These are phyloP conservation scores for Dioscorea cayenensis DNA, from an alignment of 116 monocot genomes.

Conservation along the genomic window DNA sequence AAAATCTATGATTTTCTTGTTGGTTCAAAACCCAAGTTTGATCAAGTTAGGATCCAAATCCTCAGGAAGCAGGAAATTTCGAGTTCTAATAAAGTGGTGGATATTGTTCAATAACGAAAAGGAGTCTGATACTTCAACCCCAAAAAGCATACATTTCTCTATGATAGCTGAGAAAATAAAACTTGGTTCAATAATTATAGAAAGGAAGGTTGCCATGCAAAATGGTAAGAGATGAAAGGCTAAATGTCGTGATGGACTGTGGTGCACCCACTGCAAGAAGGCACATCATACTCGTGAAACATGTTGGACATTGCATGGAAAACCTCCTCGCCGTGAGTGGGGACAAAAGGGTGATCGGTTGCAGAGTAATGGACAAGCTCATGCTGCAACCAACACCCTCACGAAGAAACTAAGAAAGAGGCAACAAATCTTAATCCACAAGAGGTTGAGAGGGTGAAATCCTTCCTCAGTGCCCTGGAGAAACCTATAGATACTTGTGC, in stretches of 20 bases:
- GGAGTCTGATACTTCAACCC: neutral
- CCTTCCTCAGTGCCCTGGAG: no score
- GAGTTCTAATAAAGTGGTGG: neutral
- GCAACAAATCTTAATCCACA: no score
- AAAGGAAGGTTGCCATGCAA: no score
- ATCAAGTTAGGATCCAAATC: no score
- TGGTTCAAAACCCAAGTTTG: no score
- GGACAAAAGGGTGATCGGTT: neutral
- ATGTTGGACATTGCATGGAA: neutral
- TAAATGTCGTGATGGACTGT: neutral
- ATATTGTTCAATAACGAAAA: neutral
- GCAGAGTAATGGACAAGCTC: neutral
- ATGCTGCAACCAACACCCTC: neutral
- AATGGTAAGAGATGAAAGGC: no score
- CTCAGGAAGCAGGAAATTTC: no score
- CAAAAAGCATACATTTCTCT: neutral
- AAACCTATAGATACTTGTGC: no score
- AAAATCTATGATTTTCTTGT: no score
- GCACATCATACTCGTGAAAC: neutral
- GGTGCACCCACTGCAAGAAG: neutral
- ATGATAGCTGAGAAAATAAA: neutral
- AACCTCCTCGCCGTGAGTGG: neutral
- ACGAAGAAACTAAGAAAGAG: no score
- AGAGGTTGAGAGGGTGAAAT: no score
- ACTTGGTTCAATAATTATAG: no score